Percentiles rank a stretch among this genome's conserved stretches.
Conservation (phyloP, 305 asterid species). For the Withania somnifera region DNA sequence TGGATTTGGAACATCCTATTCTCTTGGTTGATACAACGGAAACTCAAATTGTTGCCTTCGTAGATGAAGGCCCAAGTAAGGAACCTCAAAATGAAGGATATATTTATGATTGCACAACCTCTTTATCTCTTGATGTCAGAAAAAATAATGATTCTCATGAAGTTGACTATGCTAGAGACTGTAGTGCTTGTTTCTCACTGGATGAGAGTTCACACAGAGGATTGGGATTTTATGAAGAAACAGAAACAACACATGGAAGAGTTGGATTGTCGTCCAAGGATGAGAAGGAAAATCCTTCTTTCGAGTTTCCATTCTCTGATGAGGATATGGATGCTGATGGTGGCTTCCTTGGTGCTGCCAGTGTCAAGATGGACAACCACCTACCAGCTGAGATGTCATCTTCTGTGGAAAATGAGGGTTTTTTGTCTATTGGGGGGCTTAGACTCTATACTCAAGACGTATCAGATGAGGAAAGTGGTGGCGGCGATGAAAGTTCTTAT, state of each 20-base stretch:
- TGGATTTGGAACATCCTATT: slow-evolving; percentile 30
- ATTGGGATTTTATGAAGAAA: slow-evolving; percentile 50
- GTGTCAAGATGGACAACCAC: slow-evolving; percentile 26
- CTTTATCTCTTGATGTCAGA: slow-evolving; percentile 44
- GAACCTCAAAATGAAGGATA: slow-evolving; percentile 31
- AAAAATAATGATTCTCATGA: slow-evolving; percentile 25
- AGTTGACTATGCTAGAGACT: slow-evolving; percentile 45
- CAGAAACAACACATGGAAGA: slow-evolving; percentile 31
- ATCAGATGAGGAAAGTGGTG: slow-evolving; percentile 39
- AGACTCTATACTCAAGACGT: slow-evolving; percentile 67
- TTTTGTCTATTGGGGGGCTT: slow-evolving; percentile 60
- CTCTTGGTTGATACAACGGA: slow-evolving; percentile 43
- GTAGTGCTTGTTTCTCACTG: slow-evolving; percentile 43
- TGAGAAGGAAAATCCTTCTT: slow-evolving; percentile 35
- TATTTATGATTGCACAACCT: slow-evolving; percentile 46
- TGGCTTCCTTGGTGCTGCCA: slow-evolving; percentile 7
- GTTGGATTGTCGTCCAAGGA: slow-evolving; percentile 31
- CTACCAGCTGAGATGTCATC: slow-evolving; percentile 23
- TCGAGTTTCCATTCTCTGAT: slow-evolving; percentile 31
- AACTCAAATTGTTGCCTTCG: slow-evolving; percentile 47
- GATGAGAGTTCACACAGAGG: slow-evolving; percentile 65
- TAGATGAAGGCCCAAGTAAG: slow-evolving; percentile 42
- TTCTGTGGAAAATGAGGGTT: slow-evolving; percentile 47
- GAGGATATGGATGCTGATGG: slow-evolving; percentile 29
- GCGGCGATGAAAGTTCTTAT: slow-evolving; percentile 36